phyloP scores from a whole-genome alignment of 352 stramenopile species.

The Phytophthora sp. region DNA sequence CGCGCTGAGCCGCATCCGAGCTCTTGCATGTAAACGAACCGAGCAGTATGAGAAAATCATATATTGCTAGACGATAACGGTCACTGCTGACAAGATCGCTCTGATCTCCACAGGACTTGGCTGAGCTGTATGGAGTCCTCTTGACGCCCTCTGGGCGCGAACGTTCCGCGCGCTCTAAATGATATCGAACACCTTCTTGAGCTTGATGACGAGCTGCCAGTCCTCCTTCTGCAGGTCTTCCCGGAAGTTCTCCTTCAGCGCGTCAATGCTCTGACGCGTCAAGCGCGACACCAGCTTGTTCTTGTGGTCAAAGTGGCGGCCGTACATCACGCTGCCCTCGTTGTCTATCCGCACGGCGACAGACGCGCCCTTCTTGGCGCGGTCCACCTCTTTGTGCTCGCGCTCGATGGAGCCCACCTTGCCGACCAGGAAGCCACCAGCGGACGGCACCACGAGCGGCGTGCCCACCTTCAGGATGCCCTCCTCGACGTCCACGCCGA shows the following conservation, averaged over 20 bases:
- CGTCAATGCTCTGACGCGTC: constrained; percentile 96
- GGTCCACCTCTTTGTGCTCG: constrained; percentile 96
- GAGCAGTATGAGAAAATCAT: constrained; percentile 27
- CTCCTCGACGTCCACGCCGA: constrained; percentile 97
- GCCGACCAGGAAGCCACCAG: constrained; percentile 89
- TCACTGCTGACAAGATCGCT: constrained; percentile 11
- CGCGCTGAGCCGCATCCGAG: too few relatives aligned
- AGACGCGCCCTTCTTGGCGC: constrained; percentile 92
- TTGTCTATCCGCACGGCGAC: constrained; percentile 98
- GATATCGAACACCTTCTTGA: constrained; percentile 99
- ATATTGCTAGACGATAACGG: constrained; percentile 31
- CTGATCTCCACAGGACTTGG: constrained; percentile 17
- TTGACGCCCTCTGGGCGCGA: constrained; percentile 15
- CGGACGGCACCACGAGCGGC: constrained; percentile 89
- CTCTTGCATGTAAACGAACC: constrained; percentile 27
- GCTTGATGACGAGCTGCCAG: constrained; percentile 98
- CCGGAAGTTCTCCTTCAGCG: constrained; percentile 98
- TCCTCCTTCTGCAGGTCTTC: constrained; percentile 98
- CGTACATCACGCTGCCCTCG: constrained; percentile 96
- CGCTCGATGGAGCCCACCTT: constrained; percentile 97
- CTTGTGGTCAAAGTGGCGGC: constrained; percentile 97
- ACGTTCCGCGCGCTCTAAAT: constrained; percentile 78
- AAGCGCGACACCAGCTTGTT: constrained; percentile 87
- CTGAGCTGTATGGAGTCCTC: not conserved
- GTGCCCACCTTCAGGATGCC: constrained; percentile 99